Evolutionary conservation across 2,329 filamentous ascomycete species (phyloP), one percentile per base, ranked within the genome.

Genomic region (Curvularia sp.): DNA sequence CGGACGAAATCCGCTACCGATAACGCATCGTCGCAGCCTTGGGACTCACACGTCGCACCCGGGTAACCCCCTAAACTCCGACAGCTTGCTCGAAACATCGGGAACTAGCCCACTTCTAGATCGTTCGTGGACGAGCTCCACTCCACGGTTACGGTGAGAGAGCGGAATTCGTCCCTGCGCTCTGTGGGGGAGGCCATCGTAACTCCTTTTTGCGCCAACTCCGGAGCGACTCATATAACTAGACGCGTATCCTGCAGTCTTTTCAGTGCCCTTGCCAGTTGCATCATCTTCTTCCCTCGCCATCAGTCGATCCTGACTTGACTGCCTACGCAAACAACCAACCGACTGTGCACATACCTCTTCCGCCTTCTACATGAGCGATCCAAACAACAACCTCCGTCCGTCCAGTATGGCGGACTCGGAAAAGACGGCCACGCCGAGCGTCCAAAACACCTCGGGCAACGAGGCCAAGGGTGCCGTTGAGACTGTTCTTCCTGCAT

Each of bases 331-430:
- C 34, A 25, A 27, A 27, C 41, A 43, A 42, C 15, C 41, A n/a
- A n/a, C 41, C 25, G 38, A 25, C 47, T n/a, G 53, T 38, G 28
- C 12, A 50, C 36, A 34, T 36, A 28, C 50, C 42, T 23, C 19
- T 12, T 28, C 19, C 19, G 19, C 21, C 32, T 8, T 46, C 45
- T 19, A 57, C 15, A 74, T 74, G 71, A 69, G 55, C 57, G 63
- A 68, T 43, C 23, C 59, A 49, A 65, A 70, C 61, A 65, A 68
- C 48, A 61, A 69, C 3, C 59, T 71, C 6, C 68, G 72, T 30
- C 69, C 74, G 3, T 52, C 46, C 49, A 74, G 71, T 47, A 73
- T 70, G 69, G 66, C 73, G 25, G 71, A 71, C 53, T 74, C 71
- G n/a, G 73, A 75, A 28, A 71, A 68, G 50, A 74, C 72, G 9